Evolutionary conservation across 2,329 filamentous ascomycete genomes (phyloP).

Genomic region (Berkeleyomyces basicola): DNA sequence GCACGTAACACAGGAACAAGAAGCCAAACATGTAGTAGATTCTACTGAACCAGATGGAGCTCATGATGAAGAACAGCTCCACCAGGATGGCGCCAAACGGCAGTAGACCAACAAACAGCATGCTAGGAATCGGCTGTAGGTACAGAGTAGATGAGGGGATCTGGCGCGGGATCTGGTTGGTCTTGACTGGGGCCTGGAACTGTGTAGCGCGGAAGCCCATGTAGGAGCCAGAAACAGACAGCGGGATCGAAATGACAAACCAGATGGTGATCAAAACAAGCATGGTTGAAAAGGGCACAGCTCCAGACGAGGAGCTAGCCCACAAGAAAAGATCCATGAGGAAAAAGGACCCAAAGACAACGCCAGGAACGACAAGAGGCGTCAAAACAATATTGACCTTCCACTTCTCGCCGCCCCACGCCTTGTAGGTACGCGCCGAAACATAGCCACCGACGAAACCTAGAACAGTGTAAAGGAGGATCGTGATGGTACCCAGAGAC

Average conservation of each 20-base stretch:
- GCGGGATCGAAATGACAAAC: conserved; percentile 90
- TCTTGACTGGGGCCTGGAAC: conserved; percentile 69
- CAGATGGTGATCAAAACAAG: conserved; percentile 82
- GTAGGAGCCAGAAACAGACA: conserved; percentile 84
- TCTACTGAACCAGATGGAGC: conserved; percentile 93
- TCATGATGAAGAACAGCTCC: conserved; percentile 99
- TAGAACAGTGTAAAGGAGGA: conserved; percentile 83
- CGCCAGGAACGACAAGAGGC: conserved; percentile 65
- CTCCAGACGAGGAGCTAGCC: conserved; percentile 80
- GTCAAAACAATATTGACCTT: conserved; percentile 85
- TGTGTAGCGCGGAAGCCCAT: conserved; percentile 64
- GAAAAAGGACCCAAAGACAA: conserved; percentile 83
- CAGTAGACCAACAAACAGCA: conserved; percentile 79
- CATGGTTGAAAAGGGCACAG: conserved; percentile 95
- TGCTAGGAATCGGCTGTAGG: conserved; percentile 71
- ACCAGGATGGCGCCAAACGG: conserved; percentile 96
- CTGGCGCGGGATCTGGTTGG: conserved; percentile 95
- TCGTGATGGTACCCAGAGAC: conserved; percentile 80
- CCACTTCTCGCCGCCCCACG: conserved; percentile 83
- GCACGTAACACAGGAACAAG: conserved; percentile 88
- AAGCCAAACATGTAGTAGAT: conserved; percentile 99
- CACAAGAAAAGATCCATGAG: conserved; percentile 91
- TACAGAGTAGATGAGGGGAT: conserved; percentile 75
- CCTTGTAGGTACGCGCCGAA: conserved; percentile 84
- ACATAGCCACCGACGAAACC: conserved; percentile 85